Conservation (phyloP, 345 rosid genomes). For the Boechera divaricarpa region DNA sequence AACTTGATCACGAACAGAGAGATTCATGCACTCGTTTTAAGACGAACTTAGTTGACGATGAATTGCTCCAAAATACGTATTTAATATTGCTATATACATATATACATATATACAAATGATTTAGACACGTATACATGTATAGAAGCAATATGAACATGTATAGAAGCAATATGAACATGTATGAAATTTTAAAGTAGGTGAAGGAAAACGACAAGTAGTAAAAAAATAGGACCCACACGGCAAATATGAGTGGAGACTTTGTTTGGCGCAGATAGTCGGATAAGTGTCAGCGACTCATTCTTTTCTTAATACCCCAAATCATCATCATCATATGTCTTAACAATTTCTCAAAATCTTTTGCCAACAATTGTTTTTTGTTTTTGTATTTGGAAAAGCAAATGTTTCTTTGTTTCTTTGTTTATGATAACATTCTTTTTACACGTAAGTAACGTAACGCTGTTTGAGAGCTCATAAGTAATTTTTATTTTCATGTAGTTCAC, state of each 20-base stretch:
- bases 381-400: slow-evolving; percentile 1
- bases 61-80: slow-evolving; percentile 25
- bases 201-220: slow-evolving; percentile 43
- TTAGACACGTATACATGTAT: not conserved
- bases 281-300: slow-evolving; percentile 46
- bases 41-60: slow-evolving; percentile 32
- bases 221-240: slow-evolving; percentile 45
- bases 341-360: not conserved
- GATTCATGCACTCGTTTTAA: slow-evolving; percentile 28
- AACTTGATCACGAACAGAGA: slow-evolving; percentile 6
- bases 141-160: slow-evolving; percentile 38
- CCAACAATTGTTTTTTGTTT: not conserved
- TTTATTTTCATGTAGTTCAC: not conserved
- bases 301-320: slow-evolving; percentile 32
- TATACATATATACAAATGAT: not conserved
- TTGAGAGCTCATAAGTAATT: not conserved
- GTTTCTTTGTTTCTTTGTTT: not conserved
- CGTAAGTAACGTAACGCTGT: slow-evolving; percentile 14
- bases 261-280: slow-evolving; percentile 48
- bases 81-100: slow-evolving; percentile 8
- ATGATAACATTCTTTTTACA: slow-evolving; percentile 15
- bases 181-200: slow-evolving; percentile 39
- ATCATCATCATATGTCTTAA: slow-evolving; percentile 34
- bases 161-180: slow-evolving; percentile 36
- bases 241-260: slow-evolving; percentile 44